Evolutionary conservation across 2,329 filamentous ascomycete species (phyloP).

Genomic region (Alternaria rosae): DNA sequence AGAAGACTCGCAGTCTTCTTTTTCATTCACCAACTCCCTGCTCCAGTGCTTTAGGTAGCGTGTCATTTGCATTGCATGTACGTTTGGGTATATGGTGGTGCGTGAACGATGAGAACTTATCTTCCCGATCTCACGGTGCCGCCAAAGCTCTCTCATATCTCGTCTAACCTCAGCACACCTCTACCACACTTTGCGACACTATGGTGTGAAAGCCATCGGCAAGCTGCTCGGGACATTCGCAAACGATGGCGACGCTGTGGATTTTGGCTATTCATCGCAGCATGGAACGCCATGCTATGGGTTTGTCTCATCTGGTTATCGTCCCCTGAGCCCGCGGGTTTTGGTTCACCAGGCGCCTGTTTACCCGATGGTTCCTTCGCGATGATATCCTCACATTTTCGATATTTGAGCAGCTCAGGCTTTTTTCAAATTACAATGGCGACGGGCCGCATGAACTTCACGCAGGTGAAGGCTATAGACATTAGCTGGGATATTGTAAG

Average conservation of each 20-base stretch:
- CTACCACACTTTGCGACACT: background rate
- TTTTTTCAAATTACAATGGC: constrained; percentile 34
- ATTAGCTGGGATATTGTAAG: constrained; percentile 33
- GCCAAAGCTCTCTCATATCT: too few species aligned
- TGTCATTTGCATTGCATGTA: too few species aligned
- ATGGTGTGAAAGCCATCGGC: background rate
- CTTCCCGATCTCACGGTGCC: too few species aligned
- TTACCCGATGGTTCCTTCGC: constrained; percentile 18
- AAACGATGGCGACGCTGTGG: background rate
- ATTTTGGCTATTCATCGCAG: background rate
- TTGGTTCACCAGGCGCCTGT: too few species aligned
- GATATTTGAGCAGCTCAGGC: constrained; percentile 13
- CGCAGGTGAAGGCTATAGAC: constrained; percentile 29
- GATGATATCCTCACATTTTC: constrained; percentile 5
- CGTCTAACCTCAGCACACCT: too few species aligned
- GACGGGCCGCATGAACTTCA: constrained; percentile 22
- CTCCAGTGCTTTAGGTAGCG: too few species aligned
- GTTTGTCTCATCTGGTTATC: background rate
- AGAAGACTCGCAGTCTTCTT: too few species aligned
- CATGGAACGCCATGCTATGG: background rate
- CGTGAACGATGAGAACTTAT: too few species aligned
- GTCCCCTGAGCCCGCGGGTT: background rate
- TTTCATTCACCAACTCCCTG: too few species aligned
- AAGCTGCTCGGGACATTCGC: constrained; percentile 9
- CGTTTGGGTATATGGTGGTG: too few species aligned